Percentiles rank a stretch among this genome's conserved stretches.
Evolutionary conservation across 2,329 filamentous ascomycete species (phyloP).

Genomic region (Coccinonectria pachysandricola): DNA sequence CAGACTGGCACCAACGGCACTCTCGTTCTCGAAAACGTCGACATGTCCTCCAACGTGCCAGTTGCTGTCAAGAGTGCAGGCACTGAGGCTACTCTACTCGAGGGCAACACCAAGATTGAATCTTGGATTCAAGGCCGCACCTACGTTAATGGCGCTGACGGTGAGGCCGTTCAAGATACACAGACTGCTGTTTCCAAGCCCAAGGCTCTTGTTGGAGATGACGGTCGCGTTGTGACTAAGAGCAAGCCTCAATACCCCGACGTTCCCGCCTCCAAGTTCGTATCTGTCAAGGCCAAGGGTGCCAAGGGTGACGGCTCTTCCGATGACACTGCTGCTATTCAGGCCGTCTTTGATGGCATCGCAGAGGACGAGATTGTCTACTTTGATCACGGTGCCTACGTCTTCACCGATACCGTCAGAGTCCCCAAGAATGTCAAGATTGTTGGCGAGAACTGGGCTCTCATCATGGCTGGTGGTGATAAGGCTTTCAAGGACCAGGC

Average conservation of each 20-base stretch:
- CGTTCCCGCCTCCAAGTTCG: constrained; percentile 56
- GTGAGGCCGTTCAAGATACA: constrained; percentile 49
- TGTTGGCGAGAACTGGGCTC: constrained; percentile 82
- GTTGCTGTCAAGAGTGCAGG: constrained; percentile 53
- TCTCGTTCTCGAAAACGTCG: constrained; percentile 80
- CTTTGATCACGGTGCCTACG: constrained; percentile 66
- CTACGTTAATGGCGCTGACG: constrained; percentile 43
- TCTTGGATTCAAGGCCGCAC: constrained; percentile 74
- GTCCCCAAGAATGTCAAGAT: constrained; percentile 76
- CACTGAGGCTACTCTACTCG: constrained; percentile 51
- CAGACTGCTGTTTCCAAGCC: constrained; percentile 52
- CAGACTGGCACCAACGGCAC: constrained; percentile 64
- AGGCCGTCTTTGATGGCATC: constrained; percentile 62
- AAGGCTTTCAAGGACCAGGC: constrained; percentile 60
- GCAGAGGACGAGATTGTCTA: constrained; percentile 56
- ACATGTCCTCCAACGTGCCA: constrained; percentile 59
- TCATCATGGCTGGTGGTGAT: constrained; percentile 72
- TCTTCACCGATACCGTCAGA: constrained; percentile 58
- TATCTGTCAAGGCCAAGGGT: constrained; percentile 73
- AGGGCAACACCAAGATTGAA: constrained; percentile 56
- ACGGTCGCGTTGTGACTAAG: constrained; percentile 67
- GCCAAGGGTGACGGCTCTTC: constrained; percentile 80
- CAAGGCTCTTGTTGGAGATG: constrained; percentile 47
- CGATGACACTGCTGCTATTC: constrained; percentile 80
- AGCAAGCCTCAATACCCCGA: constrained; percentile 82